These are phyloP conservation scores for Aspergillus nanangensis DNA, from an alignment of 495 filamentous ascomycete genomes.

Conservation along the genomic window DNA sequence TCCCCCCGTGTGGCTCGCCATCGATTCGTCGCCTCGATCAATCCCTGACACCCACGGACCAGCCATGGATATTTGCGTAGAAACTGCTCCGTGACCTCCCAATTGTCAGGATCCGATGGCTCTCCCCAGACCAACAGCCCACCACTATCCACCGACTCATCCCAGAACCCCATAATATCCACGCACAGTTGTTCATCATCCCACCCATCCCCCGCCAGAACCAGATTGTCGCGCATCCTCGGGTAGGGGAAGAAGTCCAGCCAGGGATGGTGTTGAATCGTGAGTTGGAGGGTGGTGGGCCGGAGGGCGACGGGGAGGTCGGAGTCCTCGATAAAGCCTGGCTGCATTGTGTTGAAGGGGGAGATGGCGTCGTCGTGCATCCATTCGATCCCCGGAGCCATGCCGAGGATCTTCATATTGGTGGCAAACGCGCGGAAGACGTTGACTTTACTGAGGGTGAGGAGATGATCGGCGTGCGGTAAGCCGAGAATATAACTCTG, in stretches of 20 bases:
- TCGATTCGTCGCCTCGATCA: conserved; percentile 45
- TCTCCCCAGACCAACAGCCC: conserved; percentile 50
- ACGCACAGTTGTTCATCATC: conserved; percentile 43
- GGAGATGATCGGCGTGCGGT: conserved; percentile 34
- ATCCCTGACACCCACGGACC: conserved; percentile 42
- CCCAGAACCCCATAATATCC: conserved; percentile 45
- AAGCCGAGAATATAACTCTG: conserved; percentile 26
- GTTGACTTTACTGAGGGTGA: conserved; percentile 38
- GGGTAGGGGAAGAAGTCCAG: conserved; percentile 50
- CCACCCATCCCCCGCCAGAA: conserved; percentile 32
- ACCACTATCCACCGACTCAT: conserved; percentile 23
- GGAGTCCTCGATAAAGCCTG: conserved; percentile 6
- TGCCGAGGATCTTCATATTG: conserved; percentile 19
- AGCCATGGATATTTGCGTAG: conserved; percentile 48
- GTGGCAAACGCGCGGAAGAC: conserved; percentile 34
- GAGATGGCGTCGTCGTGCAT: conserved; percentile 33
- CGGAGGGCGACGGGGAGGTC: conserved; percentile 36
- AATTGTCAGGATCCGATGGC: conserved; percentile 40
- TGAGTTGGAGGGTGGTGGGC: conserved; percentile 42
- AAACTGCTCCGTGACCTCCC: conserved; percentile 49
- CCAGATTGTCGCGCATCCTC: conserved; percentile 47
- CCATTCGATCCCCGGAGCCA: conserved; percentile 13
- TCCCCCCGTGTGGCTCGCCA: conserved; percentile 47
- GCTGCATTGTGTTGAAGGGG: conserved; percentile 17
- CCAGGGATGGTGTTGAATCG: conserved; percentile 45